A percentile compares a stretch with the other conserved stretches of the same genome.
These are phyloP conservation scores for Backusella circina DNA, from an alignment of 192 early-diverging fungal genomes.

Conservation along the genomic window DNA sequence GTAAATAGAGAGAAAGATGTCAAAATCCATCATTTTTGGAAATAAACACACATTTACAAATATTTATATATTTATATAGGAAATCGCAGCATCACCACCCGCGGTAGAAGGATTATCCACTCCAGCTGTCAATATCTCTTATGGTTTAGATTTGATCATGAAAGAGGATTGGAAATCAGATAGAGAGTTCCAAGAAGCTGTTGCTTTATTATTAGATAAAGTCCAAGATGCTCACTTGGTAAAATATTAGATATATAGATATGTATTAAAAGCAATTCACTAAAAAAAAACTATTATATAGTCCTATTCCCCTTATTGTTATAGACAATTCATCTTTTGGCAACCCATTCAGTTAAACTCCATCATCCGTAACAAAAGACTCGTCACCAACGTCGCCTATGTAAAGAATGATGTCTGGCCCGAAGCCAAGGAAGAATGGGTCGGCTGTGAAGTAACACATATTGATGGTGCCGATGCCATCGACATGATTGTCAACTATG, in stretches of 20 bases:
- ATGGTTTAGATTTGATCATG: slow-evolving; percentile 24
- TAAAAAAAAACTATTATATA: neutral
- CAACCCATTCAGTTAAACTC: slow-evolving; percentile 36
- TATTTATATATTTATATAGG: slow-evolving; percentile 16
- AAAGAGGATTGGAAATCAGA: slow-evolving; percentile 28
- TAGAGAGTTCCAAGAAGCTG: slow-evolving; percentile 30
- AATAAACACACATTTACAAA: neutral
- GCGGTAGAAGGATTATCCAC: slow-evolving; percentile 23
- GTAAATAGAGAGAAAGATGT: slow-evolving; percentile 7
- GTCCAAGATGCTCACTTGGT: slow-evolving; percentile 39
- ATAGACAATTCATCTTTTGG: slow-evolving; percentile 36
- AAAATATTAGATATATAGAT: neutral
- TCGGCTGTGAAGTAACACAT: slow-evolving; percentile 30
- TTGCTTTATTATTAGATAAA: slow-evolving; percentile 33
- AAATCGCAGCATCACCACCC: slow-evolving; percentile 29
- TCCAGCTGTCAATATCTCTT: slow-evolving; percentile 27
- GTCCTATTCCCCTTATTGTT: slow-evolving; percentile 33
- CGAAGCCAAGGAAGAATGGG: slow-evolving; percentile 30
- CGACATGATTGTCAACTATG: slow-evolving; percentile 36
- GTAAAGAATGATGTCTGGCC: slow-evolving; percentile 33
- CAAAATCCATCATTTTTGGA: neutral
- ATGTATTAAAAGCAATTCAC: too few species aligned
- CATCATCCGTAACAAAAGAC: slow-evolving; percentile 13
- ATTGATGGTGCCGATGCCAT: slow-evolving; percentile 28
- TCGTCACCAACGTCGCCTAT: slow-evolving; percentile 32